Evolutionary conservation across 2,329 filamentous ascomycete species (phyloP).

Genomic region (Aspergillus versicolor): DNA sequence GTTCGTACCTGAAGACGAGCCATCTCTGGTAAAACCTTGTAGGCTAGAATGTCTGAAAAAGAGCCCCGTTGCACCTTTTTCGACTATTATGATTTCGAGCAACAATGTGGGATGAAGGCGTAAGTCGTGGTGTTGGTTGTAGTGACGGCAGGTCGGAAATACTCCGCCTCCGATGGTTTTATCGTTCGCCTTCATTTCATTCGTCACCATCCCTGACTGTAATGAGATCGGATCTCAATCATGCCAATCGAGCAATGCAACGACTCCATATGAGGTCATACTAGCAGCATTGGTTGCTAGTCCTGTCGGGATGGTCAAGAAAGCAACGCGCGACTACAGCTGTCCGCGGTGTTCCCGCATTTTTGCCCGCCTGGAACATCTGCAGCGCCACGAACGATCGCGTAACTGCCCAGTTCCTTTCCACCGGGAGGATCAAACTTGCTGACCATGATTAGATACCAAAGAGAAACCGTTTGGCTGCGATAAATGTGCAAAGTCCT

Average conservation of each 20-base stretch:
- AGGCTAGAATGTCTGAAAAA: too few species aligned
- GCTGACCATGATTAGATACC: constrained; percentile 25
- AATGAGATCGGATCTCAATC: background rate
- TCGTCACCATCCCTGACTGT: background rate
- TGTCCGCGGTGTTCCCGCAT: constrained; percentile 31
- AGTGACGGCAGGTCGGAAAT: background rate
- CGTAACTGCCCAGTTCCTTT: constrained; percentile 21
- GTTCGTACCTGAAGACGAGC: too few species aligned
- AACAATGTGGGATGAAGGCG: too few species aligned
- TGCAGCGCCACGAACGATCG: constrained; percentile 37
- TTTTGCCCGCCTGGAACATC: constrained; percentile 36
- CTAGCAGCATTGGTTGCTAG: background rate
- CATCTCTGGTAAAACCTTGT: too few species aligned
- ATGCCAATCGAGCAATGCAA: background rate
- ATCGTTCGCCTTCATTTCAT: background rate
- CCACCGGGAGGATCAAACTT: constrained; percentile 4
- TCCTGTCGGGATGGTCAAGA: constrained; percentile 19
- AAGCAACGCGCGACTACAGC: constrained; percentile 23
- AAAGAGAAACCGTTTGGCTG: constrained; percentile 36
- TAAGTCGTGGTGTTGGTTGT: too few species aligned
- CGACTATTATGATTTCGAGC: too few species aligned
- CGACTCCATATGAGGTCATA: background rate
- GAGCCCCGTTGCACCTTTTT: too few species aligned
- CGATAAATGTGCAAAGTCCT: constrained; percentile 32
- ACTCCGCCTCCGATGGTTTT: background rate